A percentile compares a stretch with the other conserved stretches of the same genome.
These are phyloP conservation scores for Exophiala alcalophila DNA, from an alignment of 2,329 filamentous ascomycete species.

Conservation along the genomic window DNA sequence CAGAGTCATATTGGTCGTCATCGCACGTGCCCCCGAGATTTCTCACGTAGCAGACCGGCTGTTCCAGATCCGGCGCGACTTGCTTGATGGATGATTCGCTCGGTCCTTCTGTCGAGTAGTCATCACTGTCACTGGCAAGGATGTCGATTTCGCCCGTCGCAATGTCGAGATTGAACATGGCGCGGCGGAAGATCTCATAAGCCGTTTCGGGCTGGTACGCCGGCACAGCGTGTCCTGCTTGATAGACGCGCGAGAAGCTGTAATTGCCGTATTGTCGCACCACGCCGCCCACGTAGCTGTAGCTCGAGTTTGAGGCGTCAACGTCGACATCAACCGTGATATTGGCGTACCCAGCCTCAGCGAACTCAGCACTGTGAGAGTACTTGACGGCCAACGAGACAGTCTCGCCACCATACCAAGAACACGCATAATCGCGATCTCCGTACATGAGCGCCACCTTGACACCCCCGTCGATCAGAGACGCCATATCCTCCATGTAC, in stretches of 20 bases:
- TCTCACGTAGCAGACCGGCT: constrained; percentile 47
- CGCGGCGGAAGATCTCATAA: constrained; percentile 40
- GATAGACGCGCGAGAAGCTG: constrained; percentile 41
- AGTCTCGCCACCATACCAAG: constrained; percentile 47
- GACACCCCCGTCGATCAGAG: constrained; percentile 56
- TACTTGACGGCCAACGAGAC: constrained; percentile 48
- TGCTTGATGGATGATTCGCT: constrained; percentile 29
- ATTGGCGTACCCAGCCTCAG: constrained; percentile 43
- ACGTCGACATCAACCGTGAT: no score
- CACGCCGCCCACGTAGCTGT: constrained; percentile 39
- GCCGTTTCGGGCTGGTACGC: constrained; percentile 40
- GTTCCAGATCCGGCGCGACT: constrained; percentile 40
- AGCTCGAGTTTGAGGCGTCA: constrained; percentile 34
- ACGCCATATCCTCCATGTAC: constrained; percentile 47
- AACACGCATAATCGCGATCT: constrained; percentile 54
- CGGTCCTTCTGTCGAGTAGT: constrained; percentile 12
- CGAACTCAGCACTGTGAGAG: constrained; percentile 40
- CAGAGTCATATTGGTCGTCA: constrained; percentile 42
- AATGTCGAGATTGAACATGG: constrained; percentile 35
- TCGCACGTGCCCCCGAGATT: constrained; percentile 42
- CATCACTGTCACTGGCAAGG: not conserved
- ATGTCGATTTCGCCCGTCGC: constrained; percentile 34
- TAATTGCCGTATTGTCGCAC: constrained; percentile 42
- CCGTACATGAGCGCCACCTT: constrained; percentile 57
- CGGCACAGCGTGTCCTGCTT: constrained; percentile 34